Percentiles rank a stretch among this genome's conserved stretches.
Evolutionary conservation across 495 filamentous ascomycete genomes (phyloP).

Genomic region (Diplogelasinospora grovesii): DNA sequence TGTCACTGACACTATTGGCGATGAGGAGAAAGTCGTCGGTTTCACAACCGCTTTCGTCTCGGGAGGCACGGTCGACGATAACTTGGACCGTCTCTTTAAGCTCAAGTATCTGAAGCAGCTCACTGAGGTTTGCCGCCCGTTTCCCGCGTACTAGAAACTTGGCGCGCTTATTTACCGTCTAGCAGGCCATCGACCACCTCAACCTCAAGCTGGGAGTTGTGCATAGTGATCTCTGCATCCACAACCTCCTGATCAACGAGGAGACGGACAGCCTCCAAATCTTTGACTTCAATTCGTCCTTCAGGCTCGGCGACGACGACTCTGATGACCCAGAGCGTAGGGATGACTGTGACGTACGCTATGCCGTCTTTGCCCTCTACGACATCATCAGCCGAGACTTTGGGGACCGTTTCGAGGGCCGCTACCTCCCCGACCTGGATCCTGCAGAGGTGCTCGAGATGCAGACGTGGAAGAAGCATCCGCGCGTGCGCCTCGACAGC

Average conservation of each 20-base stretch:
- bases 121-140: background rate
- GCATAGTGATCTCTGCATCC: constrained; percentile 3
- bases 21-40: constrained; percentile 2
- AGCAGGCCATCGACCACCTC: constrained; percentile 11
- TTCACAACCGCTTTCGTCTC: constrained; percentile 11
- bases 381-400: constrained; percentile 10
- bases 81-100: constrained; percentile 5
- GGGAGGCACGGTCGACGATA: constrained; percentile 5
- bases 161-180: no score
- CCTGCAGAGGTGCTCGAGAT: constrained; percentile 1
- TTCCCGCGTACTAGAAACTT: no score
- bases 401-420: background rate
- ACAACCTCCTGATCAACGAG: constrained; percentile 11
- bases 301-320: constrained; percentile 6
- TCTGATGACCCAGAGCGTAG: constrained; percentile 1
- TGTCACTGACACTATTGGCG: constrained; percentile 19
- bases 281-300: constrained; percentile 8
- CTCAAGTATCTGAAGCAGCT: constrained; percentile 10
- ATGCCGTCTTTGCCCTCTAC: constrained; percentile 8
- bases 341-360: constrained; percentile 8
- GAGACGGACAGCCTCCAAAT: constrained; percentile 3
- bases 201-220: constrained; percentile 9
- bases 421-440: background rate
- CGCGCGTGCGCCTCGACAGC: constrained; percentile 4
- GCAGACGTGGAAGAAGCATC: constrained; percentile 3